Percentiles rank a stretch among this genome's conserved stretches.
phyloP scores from a whole-genome alignment of 345 rosid species.

The Moricandia arvensis region DNA sequence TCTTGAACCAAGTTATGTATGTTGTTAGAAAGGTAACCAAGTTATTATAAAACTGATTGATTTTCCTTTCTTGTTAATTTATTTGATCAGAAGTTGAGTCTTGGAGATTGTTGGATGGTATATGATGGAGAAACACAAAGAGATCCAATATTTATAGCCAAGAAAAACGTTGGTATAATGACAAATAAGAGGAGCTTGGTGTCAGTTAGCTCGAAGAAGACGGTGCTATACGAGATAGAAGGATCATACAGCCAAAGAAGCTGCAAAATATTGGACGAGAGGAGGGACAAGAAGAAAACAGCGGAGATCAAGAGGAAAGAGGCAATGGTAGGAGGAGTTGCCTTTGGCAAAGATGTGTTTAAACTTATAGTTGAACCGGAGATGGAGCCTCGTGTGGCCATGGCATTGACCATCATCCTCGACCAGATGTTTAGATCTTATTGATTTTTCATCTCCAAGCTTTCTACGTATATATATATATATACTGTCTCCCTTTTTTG shows the following conservation, averaged over 20 bases:
- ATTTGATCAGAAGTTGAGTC: conserved; percentile 58
- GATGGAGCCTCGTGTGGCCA: conserved; percentile 59
- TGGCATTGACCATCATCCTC: conserved; percentile 83
- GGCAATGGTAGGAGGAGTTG: conserved; percentile 60
- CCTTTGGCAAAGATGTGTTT: conserved; percentile 73
- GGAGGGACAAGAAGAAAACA: conserved; percentile 39
- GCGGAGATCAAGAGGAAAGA: conserved; percentile 72
- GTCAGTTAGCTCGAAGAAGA: conserved; percentile 39
- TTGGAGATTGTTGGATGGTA: conserved; percentile 77
- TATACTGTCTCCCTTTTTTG: conserved; percentile 2
- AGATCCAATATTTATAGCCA: conserved; percentile 58
- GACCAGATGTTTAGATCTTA: conserved; percentile 84
- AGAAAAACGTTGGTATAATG: conserved; percentile 52
- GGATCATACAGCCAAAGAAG: conserved; percentile 72
- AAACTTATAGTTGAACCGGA: conserved; percentile 66
- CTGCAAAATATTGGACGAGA: conserved; percentile 64
- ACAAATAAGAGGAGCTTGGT: conserved; percentile 54
- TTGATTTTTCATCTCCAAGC: conserved; percentile 14
- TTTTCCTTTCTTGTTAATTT: neutral
- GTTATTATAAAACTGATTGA: neutral
- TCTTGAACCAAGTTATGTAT: neutral
- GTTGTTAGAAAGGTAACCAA: neutral
- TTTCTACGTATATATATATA: conserved; percentile 15
- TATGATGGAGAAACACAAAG: conserved; percentile 70
- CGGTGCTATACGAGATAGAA: conserved; percentile 58